phyloP scores from a whole-genome alignment of 495 filamentous ascomycete species.

The Aspergillus sclerotioniger region DNA sequence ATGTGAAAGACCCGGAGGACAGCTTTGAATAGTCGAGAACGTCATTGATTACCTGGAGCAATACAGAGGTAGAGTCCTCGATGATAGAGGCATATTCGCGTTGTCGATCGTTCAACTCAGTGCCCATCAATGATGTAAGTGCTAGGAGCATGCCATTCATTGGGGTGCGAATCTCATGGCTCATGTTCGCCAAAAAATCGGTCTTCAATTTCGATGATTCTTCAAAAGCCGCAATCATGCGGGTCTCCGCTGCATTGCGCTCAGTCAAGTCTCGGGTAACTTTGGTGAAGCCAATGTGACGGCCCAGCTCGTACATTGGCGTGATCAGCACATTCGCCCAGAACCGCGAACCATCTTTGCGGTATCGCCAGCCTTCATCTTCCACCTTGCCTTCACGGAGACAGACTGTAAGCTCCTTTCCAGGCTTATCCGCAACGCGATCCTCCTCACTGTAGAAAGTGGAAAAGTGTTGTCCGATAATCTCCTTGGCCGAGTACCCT shows the following conservation, averaged over 20 bases:
- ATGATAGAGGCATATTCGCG: conserved; percentile 75
- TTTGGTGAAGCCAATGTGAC: conserved; percentile 63
- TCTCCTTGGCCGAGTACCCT: conserved; percentile 55
- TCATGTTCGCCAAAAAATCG: conserved; percentile 78
- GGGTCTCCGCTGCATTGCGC: conserved; percentile 55
- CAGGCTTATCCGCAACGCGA: conserved; percentile 49
- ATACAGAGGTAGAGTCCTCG: conserved; percentile 72
- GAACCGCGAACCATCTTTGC: conserved; percentile 59
- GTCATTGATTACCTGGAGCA: conserved; percentile 89
- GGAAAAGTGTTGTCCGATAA: conserved; percentile 63
- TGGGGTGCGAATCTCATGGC: conserved; percentile 83
- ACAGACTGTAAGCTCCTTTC: conserved; percentile 54
- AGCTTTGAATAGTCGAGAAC: conserved; percentile 88
- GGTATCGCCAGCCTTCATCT: conserved; percentile 66
- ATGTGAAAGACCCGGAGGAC: conserved; percentile 78
- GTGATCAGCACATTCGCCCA: conserved; percentile 70
- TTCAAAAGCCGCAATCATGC: conserved; percentile 61
- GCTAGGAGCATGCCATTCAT: conserved; percentile 77
- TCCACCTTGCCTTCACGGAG: conserved; percentile 59
- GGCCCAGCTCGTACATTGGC: conserved; percentile 53
- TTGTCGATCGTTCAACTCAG: conserved; percentile 64
- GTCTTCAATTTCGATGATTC: conserved; percentile 63
- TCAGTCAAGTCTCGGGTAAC: conserved; percentile 65
- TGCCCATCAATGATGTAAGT: conserved; percentile 67
- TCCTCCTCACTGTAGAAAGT: conserved; percentile 61